These are phyloP conservation scores for Pleurozium schreberi DNA, from an alignment of 225 moss, liverwort and hornwort species.

Conservation along the genomic window DNA sequence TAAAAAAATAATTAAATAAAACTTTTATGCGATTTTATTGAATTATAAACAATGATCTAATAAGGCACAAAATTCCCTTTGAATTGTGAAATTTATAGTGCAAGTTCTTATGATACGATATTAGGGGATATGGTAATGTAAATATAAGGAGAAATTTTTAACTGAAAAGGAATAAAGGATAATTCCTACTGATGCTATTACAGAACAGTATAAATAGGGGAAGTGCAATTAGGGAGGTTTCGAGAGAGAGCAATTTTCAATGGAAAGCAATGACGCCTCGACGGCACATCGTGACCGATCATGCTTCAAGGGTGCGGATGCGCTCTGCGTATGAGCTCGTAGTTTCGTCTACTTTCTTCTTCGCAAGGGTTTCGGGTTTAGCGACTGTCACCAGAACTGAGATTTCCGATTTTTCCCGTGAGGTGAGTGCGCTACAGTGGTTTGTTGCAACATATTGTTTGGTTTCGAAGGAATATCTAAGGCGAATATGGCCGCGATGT, in stretches of 20 bases:
- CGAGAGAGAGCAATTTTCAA: background rate
- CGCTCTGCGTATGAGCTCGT: background rate
- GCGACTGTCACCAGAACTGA: background rate
- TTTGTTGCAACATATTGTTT: background rate
- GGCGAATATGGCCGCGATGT: background rate
- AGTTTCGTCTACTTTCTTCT: background rate
- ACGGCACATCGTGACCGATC: background rate
- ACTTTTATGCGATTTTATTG: background rate
- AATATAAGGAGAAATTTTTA: background rate
- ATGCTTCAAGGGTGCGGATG: background rate
- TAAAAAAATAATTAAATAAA: background rate
- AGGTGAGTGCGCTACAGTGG: background rate
- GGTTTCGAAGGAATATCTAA: background rate
- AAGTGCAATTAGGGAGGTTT: background rate
- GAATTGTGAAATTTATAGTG: background rate
- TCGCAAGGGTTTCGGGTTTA: background rate
- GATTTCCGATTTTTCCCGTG: background rate
- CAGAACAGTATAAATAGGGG: background rate
- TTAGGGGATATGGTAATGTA: background rate
- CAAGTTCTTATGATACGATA: background rate
- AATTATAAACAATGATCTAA: background rate
- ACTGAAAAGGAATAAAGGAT: background rate
- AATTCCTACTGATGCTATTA: background rate
- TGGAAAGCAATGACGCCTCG: background rate
- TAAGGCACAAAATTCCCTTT: background rate